Evolutionary conservation across 257 asterid genomes (phyloP).

Genomic region (Solanum acaule): DNA sequence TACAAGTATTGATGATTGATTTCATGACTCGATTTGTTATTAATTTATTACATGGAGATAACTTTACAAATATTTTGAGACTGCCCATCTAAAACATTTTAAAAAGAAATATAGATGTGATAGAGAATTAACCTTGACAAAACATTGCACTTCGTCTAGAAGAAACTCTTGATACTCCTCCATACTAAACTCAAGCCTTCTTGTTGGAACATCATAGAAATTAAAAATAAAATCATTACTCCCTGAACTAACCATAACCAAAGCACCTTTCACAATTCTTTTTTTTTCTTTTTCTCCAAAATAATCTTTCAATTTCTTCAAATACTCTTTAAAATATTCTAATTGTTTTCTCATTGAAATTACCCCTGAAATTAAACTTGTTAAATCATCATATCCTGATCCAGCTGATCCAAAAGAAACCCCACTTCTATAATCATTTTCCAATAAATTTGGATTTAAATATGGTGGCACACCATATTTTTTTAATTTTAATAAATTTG

Average conservation of each 20-base stretch:
- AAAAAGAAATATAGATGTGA: background rate
- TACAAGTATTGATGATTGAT: background rate
- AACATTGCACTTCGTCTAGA: background rate
- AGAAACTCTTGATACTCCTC: background rate
- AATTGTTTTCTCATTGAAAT: background rate
- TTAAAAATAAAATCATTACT: background rate
- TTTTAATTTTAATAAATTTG: background rate
- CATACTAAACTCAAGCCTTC: background rate
- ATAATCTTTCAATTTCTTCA: background rate
- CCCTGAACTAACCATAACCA: slow-evolving; percentile 1
- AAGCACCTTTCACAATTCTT: background rate
- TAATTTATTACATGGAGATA: rapidly evolving
- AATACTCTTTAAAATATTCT: background rate
- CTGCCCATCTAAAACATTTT: no score
- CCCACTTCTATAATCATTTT: background rate
- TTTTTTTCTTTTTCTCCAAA: background rate
- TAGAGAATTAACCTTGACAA: background rate
- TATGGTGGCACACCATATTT: background rate
- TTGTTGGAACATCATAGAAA: background rate
- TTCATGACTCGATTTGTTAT: background rate
- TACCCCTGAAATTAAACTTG: background rate
- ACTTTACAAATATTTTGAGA: rapidly evolving
- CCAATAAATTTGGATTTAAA: background rate
- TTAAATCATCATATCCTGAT: background rate
- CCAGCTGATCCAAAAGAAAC: background rate